These are phyloP conservation scores for Lentinula boryana DNA, from an alignment of 768 basidiomycete species.

Conservation along the genomic window DNA sequence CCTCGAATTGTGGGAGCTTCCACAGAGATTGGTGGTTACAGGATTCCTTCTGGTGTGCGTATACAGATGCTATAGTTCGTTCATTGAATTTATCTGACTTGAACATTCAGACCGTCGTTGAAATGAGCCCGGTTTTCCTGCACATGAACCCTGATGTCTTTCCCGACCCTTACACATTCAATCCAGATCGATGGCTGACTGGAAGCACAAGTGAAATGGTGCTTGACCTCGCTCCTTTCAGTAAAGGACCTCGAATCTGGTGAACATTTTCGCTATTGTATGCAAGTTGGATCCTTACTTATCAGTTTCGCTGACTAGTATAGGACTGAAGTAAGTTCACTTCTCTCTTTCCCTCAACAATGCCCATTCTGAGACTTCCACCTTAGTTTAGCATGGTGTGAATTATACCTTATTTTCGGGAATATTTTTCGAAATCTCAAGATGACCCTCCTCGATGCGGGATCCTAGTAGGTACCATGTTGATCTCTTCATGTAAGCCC, in stretches of 20 bases:
- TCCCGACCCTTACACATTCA: conserved; percentile 30
- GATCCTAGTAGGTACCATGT: background rate
- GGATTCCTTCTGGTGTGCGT: conserved; percentile 33
- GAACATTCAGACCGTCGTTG: conserved; percentile 28
- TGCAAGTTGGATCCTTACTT: background rate
- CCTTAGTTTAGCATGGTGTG: conserved; percentile 15
- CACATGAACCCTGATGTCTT: conserved; percentile 35
- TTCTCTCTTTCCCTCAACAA: conserved; percentile 2
- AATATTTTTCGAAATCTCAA: conserved; percentile 16
- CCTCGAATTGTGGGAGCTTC: conserved; percentile 32
- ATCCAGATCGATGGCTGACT: conserved; percentile 37
- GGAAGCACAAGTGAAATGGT: conserved; percentile 29
- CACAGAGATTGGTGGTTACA: conserved; percentile 25
- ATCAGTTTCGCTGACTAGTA: background rate
- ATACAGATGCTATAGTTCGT: background rate
- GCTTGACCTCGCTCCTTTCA: conserved; percentile 34
- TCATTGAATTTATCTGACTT: background rate
- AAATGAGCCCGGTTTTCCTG: conserved; percentile 32
- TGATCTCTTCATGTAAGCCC: background rate
- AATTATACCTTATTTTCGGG: conserved; percentile 14
- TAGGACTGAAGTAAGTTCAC: background rate
- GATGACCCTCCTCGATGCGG: conserved; percentile 6
- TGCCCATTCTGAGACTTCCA: background rate
- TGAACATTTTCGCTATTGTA: conserved; percentile 14
- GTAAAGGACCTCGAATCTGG: conserved; percentile 39